Base-by-base conservation (phyloP, 1,139 yeast species). In the Scheffersomyces segobiensis region DNA sequence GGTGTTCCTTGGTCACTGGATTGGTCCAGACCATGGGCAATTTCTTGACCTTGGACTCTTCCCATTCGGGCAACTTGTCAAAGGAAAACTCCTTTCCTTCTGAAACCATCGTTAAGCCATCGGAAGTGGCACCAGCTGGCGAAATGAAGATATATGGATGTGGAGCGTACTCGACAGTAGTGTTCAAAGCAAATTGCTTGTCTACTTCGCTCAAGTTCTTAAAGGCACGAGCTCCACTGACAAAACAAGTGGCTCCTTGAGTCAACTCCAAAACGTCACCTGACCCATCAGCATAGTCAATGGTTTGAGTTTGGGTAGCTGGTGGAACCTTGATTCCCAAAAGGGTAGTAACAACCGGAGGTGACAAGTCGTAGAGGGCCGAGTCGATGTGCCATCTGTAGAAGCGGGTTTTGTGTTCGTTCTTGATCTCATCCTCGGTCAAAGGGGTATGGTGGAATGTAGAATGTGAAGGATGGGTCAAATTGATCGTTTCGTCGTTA, bases 311-410 rank as follows among this genome's bases (percentile, higher is more conserved):
- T 60, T 77, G 83, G 6, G 77, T 72, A 2, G 78, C 69, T 39
- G 84, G 81, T 5, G 97, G 97, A n/a, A 89, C 95, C 67, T 87
- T 83, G 64, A 91, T 86, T 6, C 97, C 97, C 58, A 91, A 80
- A 61, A 91, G 81, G 1, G 97, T 91, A 3, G 97, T 91, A 53
- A 88, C 91, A 64, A 88, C 82, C 46, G 97, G 97, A 39, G 97
- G 97, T 8, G 93, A 86, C 66, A 91, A 81, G 47, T 86, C 97
- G 67, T 91, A 91, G 55, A 91, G 82, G 5, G 97, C 97, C 53
- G 95, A 88, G 74, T 91, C 97, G 65, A 91, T 90, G 75, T 91
- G 97, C 97, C 97, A 91, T 76, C 97, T 85, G 82, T 91, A 91
- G 72, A 88, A 91, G 64, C 96, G 82, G 1, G 97, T 91, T 71